These are phyloP conservation scores for Hymenoscyphus repandus DNA, from an alignment of 2,329 filamentous ascomycete species.

Conservation along the genomic window DNA sequence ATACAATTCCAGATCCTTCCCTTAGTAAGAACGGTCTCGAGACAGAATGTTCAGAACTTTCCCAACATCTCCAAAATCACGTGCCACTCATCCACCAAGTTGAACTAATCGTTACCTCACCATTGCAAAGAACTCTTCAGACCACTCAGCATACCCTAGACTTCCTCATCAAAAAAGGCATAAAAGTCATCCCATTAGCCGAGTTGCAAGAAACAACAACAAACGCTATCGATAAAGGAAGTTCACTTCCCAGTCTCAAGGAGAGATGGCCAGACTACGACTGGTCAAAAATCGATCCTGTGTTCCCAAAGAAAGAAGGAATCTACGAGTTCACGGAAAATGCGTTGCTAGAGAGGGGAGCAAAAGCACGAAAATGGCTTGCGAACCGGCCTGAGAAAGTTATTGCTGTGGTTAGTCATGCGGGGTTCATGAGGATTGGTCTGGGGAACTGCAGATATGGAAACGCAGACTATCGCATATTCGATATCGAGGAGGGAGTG, in stretches of 20 bases:
- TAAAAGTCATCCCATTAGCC: constrained; percentile 4
- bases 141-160: constrained; percentile 7
- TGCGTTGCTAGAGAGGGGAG: constrained; percentile 7
- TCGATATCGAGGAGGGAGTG: constrained; percentile 8
- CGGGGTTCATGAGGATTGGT: constrained; percentile 14
- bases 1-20: constrained; percentile 14
- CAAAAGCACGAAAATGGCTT: constrained; percentile 7
- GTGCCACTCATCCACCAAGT: constrained; percentile 4
- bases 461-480: constrained; percentile 15
- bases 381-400: constrained; percentile 11
- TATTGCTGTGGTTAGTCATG: constrained; percentile 15
- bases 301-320: constrained; percentile 11
- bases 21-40: constrained; percentile 9
- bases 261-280: constrained; percentile 9
- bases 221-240: constrained; percentile 14
- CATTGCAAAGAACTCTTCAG: constrained; percentile 13
- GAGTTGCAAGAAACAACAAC: constrained; percentile 14
- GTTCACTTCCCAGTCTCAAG: constrained; percentile 2
- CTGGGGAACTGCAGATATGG: constrained; percentile 11
- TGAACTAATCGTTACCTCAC: constrained; percentile 10
- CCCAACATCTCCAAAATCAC: constrained; percentile 4
- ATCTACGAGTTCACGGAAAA: constrained; percentile 11
- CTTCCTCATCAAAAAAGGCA: constrained; percentile 6
- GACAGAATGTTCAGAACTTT: constrained; percentile 7
- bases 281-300: constrained; percentile 7